A percentile compares a stretch with the other conserved stretches of the same genome.
Evolutionary conservation across 2,329 filamentous ascomycete species (phyloP).

Genomic region (Fusarium palustre): DNA sequence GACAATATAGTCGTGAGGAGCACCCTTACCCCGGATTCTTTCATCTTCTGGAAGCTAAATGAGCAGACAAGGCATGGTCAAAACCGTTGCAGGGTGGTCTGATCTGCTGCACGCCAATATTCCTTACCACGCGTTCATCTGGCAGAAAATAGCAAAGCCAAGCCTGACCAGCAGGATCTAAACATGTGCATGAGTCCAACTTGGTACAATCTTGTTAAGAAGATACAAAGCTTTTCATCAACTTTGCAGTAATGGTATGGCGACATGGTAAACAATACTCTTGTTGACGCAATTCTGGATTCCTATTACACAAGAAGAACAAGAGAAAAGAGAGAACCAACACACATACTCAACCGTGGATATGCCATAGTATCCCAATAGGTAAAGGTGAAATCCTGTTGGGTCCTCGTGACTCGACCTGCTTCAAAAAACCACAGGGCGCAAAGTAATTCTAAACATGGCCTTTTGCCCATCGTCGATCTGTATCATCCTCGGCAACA

Average conservation of each 20-base stretch:
- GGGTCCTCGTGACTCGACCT: constrained; percentile 21
- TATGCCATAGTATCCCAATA: neutral
- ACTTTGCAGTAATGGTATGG: constrained; percentile 6
- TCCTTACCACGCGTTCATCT: constrained; percentile 8
- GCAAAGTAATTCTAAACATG: constrained; percentile 29
- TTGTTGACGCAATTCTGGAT: neutral
- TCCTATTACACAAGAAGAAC: constrained; percentile 23
- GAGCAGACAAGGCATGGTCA: constrained; percentile 10
- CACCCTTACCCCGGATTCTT: constrained; percentile 24
- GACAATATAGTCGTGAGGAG: neutral
- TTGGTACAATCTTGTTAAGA: neutral
- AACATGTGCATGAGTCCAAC: neutral
- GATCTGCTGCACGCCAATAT: constrained; percentile 23
- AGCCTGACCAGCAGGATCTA: constrained; percentile 15
- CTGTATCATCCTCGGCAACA: constrained; percentile 5
- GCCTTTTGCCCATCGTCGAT: constrained; percentile 23
- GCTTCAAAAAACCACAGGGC: constrained; percentile 35
- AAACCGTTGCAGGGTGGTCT: constrained; percentile 29
- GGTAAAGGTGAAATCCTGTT: constrained; percentile 10
- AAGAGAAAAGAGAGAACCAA: constrained; percentile 2
- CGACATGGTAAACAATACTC: constrained; percentile 3
- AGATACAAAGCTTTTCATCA: neutral
- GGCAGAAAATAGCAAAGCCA: constrained; percentile 5
- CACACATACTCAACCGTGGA: constrained; percentile 1
- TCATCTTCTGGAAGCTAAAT: constrained; percentile 5